Conservation (phyloP, 106 monocot genomes). For the Agapanthus africanus region DNA sequence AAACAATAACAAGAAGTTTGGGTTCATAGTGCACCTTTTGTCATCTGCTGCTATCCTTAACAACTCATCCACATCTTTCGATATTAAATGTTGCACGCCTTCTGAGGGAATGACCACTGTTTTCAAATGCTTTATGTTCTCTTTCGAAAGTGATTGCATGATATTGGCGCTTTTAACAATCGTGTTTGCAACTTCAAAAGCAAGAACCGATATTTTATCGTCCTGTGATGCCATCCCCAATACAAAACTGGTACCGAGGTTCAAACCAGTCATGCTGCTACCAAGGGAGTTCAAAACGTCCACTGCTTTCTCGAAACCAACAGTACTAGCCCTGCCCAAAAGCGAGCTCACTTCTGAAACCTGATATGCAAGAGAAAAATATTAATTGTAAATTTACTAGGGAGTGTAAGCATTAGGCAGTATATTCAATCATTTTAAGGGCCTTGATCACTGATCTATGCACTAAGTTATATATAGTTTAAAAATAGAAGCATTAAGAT, state of each 20-base stretch:
- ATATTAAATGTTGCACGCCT: slow-evolving; percentile 56
- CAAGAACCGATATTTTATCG: slow-evolving; percentile 54
- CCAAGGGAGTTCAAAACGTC: slow-evolving; percentile 66
- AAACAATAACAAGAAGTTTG: no score
- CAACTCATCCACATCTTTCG: slow-evolving; percentile 51
- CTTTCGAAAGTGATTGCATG: slow-evolving; percentile 69
- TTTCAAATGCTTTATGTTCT: slow-evolving; percentile 57
- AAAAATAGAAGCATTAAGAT: no score
- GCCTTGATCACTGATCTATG: no score
- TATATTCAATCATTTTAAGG: no score
- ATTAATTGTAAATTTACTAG: no score
- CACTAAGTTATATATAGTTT: no score
- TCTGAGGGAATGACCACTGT: slow-evolving; percentile 66
- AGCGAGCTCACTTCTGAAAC: slow-evolving; percentile 55
- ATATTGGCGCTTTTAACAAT: slow-evolving; percentile 68
- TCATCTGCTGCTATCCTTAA: slow-evolving; percentile 63
- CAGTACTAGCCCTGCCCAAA: slow-evolving; percentile 62
- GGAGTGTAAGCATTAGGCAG: no score
- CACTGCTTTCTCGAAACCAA: slow-evolving; percentile 76
- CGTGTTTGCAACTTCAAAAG: slow-evolving; percentile 88
- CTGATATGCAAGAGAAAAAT: no score
- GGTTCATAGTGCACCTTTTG: slow-evolving; percentile 49
- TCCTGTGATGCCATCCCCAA: slow-evolving; percentile 44
- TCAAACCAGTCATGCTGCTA: slow-evolving; percentile 67
- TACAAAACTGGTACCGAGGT: slow-evolving; percentile 42